Evolutionary conservation across 2,329 filamentous ascomycete species (phyloP).

Genomic region (Tetracladium maxilliforme): DNA sequence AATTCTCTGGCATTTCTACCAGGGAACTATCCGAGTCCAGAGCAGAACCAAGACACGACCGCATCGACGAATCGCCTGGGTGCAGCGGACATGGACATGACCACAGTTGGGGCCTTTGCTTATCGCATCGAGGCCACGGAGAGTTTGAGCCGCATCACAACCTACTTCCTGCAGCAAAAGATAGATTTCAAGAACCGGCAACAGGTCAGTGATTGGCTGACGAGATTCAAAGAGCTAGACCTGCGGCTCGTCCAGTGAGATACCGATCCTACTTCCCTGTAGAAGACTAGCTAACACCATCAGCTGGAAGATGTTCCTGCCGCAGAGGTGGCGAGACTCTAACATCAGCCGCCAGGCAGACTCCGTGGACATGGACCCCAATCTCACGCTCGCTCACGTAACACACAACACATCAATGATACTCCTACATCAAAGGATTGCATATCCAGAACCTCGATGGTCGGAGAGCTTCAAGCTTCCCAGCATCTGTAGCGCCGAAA

Average conservation of each 20-base stretch:
- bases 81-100: slow-evolving; percentile 15
- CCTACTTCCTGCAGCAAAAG: slow-evolving; percentile 27
- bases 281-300: background rate
- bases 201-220: slow-evolving; percentile 25
- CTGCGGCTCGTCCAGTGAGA: slow-evolving; percentile 24
- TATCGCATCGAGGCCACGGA: slow-evolving; percentile 31
- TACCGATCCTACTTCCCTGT: background rate
- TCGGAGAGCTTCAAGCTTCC: slow-evolving; percentile 19
- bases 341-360: slow-evolving; percentile 5
- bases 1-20: slow-evolving; percentile 12
- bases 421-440: slow-evolving; percentile 30
- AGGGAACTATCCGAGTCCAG: slow-evolving; percentile 6
- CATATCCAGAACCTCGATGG: slow-evolving; percentile 21
- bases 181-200: slow-evolving; percentile 21
- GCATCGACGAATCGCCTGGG: too few species aligned
- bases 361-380: slow-evolving; percentile 25
- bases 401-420: slow-evolving; percentile 35
- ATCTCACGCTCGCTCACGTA: slow-evolving; percentile 30
- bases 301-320: slow-evolving; percentile 29
- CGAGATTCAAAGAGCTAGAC: slow-evolving; percentile 30
- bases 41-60: slow-evolving; percentile 2
- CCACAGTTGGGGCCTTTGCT: slow-evolving; percentile 26
- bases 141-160: slow-evolving; percentile 25
- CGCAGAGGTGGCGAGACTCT: slow-evolving; percentile 23
- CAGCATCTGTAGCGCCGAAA: slow-evolving; percentile 29